Evolutionary conservation across 192 early-diverging fungal genomes (phyloP).

Genomic region (Gonapodya prolifera): DNA sequence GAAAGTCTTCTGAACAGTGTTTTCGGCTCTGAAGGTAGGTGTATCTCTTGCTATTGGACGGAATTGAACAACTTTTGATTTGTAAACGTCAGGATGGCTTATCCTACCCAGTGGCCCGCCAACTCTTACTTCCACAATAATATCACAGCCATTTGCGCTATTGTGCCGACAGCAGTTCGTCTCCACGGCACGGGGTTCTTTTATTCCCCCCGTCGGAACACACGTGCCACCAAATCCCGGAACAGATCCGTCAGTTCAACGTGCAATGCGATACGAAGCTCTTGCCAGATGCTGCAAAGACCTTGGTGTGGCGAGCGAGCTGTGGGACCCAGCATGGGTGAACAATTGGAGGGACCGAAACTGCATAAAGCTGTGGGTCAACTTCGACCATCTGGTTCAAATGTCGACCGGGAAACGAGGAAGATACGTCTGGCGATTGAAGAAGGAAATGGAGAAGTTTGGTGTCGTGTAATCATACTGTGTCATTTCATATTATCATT

Average conservation of each 20-base stretch:
- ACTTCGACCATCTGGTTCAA: no score
- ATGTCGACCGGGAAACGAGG: no score
- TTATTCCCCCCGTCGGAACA: neutral
- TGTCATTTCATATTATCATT: no score
- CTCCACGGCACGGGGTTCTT: conserved; percentile 17
- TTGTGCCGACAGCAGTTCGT: conserved; percentile 12
- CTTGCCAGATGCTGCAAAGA: conserved; percentile 20
- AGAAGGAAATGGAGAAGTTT: no score
- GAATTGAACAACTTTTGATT: neutral
- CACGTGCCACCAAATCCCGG: conserved; percentile 3
- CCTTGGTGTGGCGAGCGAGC: conserved; percentile 19
- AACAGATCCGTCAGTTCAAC: neutral
- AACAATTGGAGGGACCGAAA: conserved; percentile 13
- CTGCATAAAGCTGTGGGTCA: no score
- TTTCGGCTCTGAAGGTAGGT: conserved; percentile 10
- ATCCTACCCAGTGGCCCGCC: conserved; percentile 10
- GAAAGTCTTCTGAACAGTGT: conserved; percentile 5
- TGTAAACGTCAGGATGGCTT: conserved; percentile 6
- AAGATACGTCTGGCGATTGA: no score
- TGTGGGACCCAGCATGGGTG: conserved; percentile 17
- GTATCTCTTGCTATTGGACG: no score
- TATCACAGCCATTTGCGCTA: conserved; percentile 12
- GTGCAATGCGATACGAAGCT: conserved; percentile 13
- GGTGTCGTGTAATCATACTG: no score
- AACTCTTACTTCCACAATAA: neutral